Percentiles rank a stretch among this genome's conserved stretches.
phyloP scores from a whole-genome alignment of 192 early-diverging fungal species.

The Coemansia sp. region DNA sequence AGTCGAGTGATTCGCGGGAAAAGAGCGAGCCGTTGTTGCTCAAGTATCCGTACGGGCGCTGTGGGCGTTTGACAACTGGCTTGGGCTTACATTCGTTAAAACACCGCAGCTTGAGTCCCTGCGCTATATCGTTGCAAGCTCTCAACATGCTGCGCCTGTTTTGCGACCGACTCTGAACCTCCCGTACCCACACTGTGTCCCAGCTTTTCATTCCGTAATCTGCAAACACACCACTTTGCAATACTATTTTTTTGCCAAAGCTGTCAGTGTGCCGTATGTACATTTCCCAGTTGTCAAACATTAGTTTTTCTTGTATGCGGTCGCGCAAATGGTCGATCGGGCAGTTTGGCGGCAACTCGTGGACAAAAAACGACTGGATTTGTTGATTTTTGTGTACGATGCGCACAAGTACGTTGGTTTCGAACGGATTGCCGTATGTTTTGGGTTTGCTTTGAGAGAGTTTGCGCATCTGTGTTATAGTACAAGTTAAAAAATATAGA shows the following conservation, averaged over 20 bases:
- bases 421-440: conserved; percentile 32
- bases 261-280: not conserved
- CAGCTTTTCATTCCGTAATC: conserved; percentile 32
- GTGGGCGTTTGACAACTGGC: not conserved
- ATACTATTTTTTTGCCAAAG: not conserved
- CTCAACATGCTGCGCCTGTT: not conserved
- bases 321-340: conserved; percentile 14
- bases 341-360: conserved; percentile 35
- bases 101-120: too few relatives aligned
- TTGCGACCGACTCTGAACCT: not conserved
- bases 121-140: not conserved
- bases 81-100: too few relatives aligned
- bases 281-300: conserved; percentile 15
- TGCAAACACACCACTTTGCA: not conserved
- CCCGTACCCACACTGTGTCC: conserved; percentile 22
- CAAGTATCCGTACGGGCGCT: conserved; percentile 7
- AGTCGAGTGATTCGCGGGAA: conserved; percentile 9
- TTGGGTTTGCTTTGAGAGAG: not conserved
- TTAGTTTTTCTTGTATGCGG: conserved; percentile 2
- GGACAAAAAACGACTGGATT: conserved; percentile 31
- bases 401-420: conserved; percentile 25
- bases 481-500: not conserved
- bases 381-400: conserved; percentile 3
- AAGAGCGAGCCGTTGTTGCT: not conserved
- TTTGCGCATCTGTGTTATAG: not conserved